phyloP scores from a whole-genome alignment of 208 protist species.

The Trypanosoma cruzi region DNA sequence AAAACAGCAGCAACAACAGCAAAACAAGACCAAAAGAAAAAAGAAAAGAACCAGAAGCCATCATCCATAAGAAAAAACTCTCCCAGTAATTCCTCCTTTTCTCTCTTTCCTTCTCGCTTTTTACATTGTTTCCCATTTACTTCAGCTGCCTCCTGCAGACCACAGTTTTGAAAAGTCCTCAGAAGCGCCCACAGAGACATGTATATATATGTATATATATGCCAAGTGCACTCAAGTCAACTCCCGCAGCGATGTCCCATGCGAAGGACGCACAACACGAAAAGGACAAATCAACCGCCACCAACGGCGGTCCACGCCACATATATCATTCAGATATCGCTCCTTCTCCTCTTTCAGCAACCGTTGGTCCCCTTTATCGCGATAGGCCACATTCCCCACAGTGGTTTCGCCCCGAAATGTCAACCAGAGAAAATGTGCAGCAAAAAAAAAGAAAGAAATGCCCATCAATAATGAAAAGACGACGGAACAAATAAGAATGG shows the following conservation, averaged over 20 bases:
- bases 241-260: not conserved
- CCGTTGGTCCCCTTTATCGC: conserved; percentile 1
- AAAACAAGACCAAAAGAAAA: no score
- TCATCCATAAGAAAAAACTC: no score
- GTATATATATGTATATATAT: not conserved
- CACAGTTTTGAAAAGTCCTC: no score
- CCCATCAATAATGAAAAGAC: conserved; percentile 54
- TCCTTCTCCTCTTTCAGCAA: conserved; percentile 5
- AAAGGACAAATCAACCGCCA: conserved; percentile 19
- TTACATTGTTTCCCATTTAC: no score
- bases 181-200: not conserved
- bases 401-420: conserved; percentile 51
- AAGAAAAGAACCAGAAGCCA: no score
- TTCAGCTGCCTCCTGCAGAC: no score
- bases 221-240: not conserved
- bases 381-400: conserved; percentile 42
- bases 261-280: not conserved
- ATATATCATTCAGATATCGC: conserved; percentile 46
- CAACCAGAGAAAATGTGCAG: conserved; percentile 52
- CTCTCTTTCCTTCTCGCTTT: no score
- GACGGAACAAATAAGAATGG: conserved; percentile 36
- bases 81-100: no score
- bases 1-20: no score
- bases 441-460: conserved; percentile 52
- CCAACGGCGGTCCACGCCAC: conserved; percentile 64